These are phyloP conservation scores for Phytophthora nicotianae DNA, from an alignment of 352 stramenopile genomes.

Conservation along the genomic window DNA sequence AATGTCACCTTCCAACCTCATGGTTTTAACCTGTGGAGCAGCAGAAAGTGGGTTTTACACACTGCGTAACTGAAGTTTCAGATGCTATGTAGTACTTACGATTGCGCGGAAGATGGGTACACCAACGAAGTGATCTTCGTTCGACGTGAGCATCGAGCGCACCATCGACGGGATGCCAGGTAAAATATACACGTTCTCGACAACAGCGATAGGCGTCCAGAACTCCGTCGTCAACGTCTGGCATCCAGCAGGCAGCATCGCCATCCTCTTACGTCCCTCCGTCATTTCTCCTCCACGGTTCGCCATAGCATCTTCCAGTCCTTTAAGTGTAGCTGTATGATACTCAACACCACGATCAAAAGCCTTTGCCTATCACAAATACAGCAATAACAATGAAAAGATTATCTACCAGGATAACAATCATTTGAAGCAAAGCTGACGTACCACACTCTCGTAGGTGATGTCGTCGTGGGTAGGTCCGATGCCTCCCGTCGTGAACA, in stretches of 20 bases:
- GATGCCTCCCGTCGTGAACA: slow-evolving; percentile 88
- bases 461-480: slow-evolving; percentile 89
- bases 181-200: slow-evolving; percentile 87
- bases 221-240: slow-evolving; percentile 55
- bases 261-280: slow-evolving; percentile 76
- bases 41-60: too few relatives aligned
- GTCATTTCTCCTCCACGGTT: slow-evolving; percentile 54
- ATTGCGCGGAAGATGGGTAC: slow-evolving; percentile 78
- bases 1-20: slow-evolving; percentile 72
- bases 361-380: slow-evolving; percentile 58
- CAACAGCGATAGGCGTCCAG: slow-evolving; percentile 78
- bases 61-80: too few relatives aligned
- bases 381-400: slow-evolving; percentile 11
- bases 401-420: neutral
- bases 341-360: slow-evolving; percentile 73
- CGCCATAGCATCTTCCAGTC: slow-evolving; percentile 52
- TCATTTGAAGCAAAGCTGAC: slow-evolving; percentile 6
- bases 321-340: slow-evolving; percentile 68
- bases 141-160: slow-evolving; percentile 80
- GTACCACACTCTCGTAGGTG: slow-evolving; percentile 84
- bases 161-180: slow-evolving; percentile 84
- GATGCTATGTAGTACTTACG: too few relatives aligned
- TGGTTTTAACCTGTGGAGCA: slow-evolving; percentile 63
- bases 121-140: slow-evolving; percentile 80
- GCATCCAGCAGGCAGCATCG: slow-evolving; percentile 63